Base-by-base conservation (phyloP, 352 stramenopile species). In the Phytophthora sp. region DNA sequence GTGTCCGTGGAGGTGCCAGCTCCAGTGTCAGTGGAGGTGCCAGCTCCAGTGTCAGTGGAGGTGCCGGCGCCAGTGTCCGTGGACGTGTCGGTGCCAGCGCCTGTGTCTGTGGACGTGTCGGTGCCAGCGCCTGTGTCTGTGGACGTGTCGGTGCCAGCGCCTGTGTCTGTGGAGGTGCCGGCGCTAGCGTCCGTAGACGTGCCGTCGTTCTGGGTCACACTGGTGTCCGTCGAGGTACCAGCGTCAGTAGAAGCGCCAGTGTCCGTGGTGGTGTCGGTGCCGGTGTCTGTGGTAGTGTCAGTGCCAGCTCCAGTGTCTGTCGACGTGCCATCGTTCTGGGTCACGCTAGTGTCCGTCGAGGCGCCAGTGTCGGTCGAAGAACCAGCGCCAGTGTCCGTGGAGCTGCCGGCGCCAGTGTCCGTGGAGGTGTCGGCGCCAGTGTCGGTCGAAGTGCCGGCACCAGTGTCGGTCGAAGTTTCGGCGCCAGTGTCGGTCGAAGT, bases 241-340 rank as follows among this genome's bases (percentile, higher is more conserved):
- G 37, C 31, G 8, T 31, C 39, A 13, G 24, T 23, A 24, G 42
- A 24, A 23, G 42, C 35, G 2, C 18, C 39, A 4, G 24, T 50
- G 3, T 17, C 44, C 9, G 44, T 39, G 0, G 39, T 31, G 9
- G 39, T 46, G 18, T 34, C 28, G 28, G 28, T 11, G 18, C n/a
- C 51, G 18, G 28, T 59, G 13, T 44, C 62, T 26, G 59, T 77
- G 28, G 59, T 60, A 21, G 54, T 74, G 23, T 69, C 64, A 1
- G 45, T 52, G 3, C 34, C 35, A 2, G 24, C 20, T 2, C 20
- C 42, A 3, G 54, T 63, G 23, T 26, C 54, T 17, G 51, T 50
- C 37, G 38, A 50, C 0, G 42, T 54, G 15, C n/a, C n/a, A n/a
- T 34, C 55, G 10, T 31, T 44, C 12, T 21, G 10, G 18, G 13